These are phyloP conservation scores for Teunomyces kruisii DNA, from an alignment of 805 yeast genomes.

Conservation along the genomic window DNA sequence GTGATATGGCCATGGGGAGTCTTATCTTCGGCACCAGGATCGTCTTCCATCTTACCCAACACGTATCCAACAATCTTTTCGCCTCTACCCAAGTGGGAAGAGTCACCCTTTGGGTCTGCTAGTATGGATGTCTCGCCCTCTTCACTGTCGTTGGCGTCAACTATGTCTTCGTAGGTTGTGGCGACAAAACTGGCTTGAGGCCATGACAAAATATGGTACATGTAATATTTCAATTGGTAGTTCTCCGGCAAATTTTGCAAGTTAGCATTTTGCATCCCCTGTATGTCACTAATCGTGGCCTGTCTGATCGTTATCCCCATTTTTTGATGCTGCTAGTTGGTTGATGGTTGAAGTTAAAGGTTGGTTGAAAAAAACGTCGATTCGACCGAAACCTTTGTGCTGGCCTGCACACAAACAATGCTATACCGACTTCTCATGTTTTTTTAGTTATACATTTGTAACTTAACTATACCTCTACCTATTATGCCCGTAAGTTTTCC, in stretches of 20 bases:
- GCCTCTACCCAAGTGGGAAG: constrained; percentile 62
- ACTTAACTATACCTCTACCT: too few species aligned
- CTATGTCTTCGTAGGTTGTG: constrained; percentile 58
- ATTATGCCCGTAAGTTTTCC: constrained; percentile 45
- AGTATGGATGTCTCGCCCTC: constrained; percentile 14
- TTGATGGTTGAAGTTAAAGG: too few species aligned
- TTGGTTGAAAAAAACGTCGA: constrained; percentile 1
- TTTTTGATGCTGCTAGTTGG: not conserved
- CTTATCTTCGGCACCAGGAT: constrained; percentile 70
- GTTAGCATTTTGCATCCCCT: constrained; percentile 95
- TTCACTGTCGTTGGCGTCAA: constrained; percentile 26
- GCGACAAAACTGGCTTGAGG: constrained; percentile 98
- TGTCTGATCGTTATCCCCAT: constrained; percentile 88
- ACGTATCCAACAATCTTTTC: constrained; percentile 95
- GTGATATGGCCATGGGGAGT: constrained; percentile 94
- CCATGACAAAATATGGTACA: constrained; percentile 94
- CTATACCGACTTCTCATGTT: not conserved
- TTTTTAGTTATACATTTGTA: too few species aligned
- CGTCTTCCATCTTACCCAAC: constrained; percentile 95
- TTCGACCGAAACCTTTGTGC: not conserved
- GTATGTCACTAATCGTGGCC: constrained; percentile 83
- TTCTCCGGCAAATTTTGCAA: constrained; percentile 92
- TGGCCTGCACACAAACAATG: not conserved
- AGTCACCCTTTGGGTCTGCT: constrained; percentile 52
- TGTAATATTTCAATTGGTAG: constrained; percentile 86